These are phyloP conservation scores for Talaromyces pinophilus DNA, from an alignment of 2,329 filamentous ascomycete genomes.

Conservation along the genomic window DNA sequence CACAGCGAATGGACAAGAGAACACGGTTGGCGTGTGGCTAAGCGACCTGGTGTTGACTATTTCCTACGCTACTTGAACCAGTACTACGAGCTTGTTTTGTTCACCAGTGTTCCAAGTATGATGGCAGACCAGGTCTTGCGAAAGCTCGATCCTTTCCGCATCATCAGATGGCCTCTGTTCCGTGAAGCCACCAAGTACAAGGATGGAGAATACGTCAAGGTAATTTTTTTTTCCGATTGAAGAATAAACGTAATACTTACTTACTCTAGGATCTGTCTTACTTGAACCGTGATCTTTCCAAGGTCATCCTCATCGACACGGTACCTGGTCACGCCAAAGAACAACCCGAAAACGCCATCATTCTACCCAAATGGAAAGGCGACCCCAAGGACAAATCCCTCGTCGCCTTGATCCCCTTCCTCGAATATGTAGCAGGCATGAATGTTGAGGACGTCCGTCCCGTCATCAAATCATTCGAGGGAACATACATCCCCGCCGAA, in stretches of 20 bases:
- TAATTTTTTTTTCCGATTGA: conserved; percentile 46
- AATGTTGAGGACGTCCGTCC: conserved; percentile 83
- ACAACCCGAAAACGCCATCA: conserved; percentile 95
- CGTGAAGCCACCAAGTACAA: conserved; percentile 97
- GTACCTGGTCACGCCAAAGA: conserved; percentile 76
- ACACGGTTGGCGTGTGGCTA: conserved; percentile 92
- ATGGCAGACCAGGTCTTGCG: conserved; percentile 84
- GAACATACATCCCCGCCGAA: conserved; percentile 83
- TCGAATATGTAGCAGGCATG: conserved; percentile 96
- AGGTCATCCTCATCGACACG: conserved; percentile 93
- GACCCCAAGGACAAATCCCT: conserved; percentile 80
- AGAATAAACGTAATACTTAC: not conserved
- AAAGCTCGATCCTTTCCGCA: conserved; percentile 92
- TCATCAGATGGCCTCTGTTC: conserved; percentile 93
- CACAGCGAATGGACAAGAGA: conserved; percentile 94
- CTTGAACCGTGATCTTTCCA: conserved; percentile 91
- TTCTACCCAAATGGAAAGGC: conserved; percentile 87
- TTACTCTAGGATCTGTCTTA: conserved; percentile 80
- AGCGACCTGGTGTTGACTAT: conserved; percentile 93
- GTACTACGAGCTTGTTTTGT: conserved; percentile 97
- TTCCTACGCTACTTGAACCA: conserved; percentile 95
- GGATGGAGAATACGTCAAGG: conserved; percentile 95
- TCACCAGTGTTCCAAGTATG: conserved; percentile 82
- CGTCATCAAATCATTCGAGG: conserved; percentile 83
- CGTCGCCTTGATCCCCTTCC: conserved; percentile 87